Conservation (phyloP, 257 asterid species). For the Petunia secreta region DNA sequence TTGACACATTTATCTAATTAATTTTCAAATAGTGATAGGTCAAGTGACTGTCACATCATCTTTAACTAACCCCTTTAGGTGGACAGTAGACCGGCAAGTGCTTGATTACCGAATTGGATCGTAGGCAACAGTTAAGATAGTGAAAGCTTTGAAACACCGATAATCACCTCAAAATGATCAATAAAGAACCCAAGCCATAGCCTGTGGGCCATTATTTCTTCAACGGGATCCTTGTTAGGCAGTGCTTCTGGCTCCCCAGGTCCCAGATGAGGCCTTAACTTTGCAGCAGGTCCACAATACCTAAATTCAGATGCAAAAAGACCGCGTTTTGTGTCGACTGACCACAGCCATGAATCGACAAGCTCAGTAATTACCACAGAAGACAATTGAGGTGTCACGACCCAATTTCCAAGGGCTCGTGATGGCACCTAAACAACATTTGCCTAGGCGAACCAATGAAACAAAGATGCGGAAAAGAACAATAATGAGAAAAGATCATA, state of each 20-base stretch:
- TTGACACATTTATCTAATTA: conserved; percentile 1
- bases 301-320: conserved; percentile 86
- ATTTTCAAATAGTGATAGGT: conserved; percentile 7
- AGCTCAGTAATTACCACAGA: conserved; percentile 96
- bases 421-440: no score
- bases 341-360: conserved; percentile 99
- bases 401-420: no score
- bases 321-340: conserved; percentile 95
- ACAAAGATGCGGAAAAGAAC: no score
- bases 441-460: no score
- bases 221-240: conserved; percentile 88
- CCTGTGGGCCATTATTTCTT: conserved; percentile 92
- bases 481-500: no score
- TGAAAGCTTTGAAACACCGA: neutral
- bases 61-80: conserved; percentile 22
- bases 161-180: conserved; percentile 90
- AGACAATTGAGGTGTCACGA: conserved; percentile 68
- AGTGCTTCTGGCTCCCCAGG: conserved; percentile 88
- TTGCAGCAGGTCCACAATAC: conserved; percentile 92
- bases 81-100: neutral
- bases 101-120: neutral
- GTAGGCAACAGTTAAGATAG: neutral
- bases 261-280: conserved; percentile 95
- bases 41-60: neutral
- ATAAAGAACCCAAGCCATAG: conserved; percentile 97